These are phyloP conservation scores for Ophiostoma tasmaniense DNA, from an alignment of 2,329 filamentous ascomycete species.

Conservation along the genomic window DNA sequence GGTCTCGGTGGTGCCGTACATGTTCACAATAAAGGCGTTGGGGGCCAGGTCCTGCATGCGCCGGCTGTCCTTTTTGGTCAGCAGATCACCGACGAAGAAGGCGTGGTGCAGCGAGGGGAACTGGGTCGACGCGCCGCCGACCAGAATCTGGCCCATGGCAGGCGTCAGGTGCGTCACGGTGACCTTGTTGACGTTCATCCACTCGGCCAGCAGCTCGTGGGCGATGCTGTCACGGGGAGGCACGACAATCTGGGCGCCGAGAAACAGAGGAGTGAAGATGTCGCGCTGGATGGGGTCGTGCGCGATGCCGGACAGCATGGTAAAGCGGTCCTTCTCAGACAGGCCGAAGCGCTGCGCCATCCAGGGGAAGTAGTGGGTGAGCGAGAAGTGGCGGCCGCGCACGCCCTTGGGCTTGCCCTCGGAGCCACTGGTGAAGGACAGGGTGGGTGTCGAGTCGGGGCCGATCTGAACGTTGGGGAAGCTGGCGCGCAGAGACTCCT, in stretches of 20 bases:
- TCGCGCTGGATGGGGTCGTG: conserved; percentile 58
- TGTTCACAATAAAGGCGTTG: conserved; percentile 70
- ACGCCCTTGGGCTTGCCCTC: conserved; percentile 84
- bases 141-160: conserved; percentile 90
- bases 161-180: conserved; percentile 87
- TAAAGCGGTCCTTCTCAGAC: conserved; percentile 64
- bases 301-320: conserved; percentile 76
- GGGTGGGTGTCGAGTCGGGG: conserved; percentile 71
- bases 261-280: conserved; percentile 83
- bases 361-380: conserved; percentile 85
- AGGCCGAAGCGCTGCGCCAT: conserved; percentile 80
- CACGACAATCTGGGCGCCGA: conserved; percentile 71
- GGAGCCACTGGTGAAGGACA: conserved; percentile 65
- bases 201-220: conserved; percentile 78
- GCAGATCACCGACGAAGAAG: conserved; percentile 86
- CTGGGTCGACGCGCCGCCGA: conserved; percentile 69
- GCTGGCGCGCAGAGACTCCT: conserved; percentile 47
- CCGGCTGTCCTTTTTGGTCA: conserved; percentile 76
- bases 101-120: conserved; percentile 70
- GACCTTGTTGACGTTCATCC: conserved; percentile 67
- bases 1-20: conserved; percentile 86
- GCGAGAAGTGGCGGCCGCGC: conserved; percentile 72
- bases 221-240: conserved; percentile 77
- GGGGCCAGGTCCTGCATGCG: conserved; percentile 66
- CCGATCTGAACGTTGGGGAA: conserved; percentile 61